A percentile compares a stretch with the other conserved stretches of the same genome.
Conservation (phyloP, 1,284 basidiomycete species). For the Leucoagaricus sp. region DNA sequence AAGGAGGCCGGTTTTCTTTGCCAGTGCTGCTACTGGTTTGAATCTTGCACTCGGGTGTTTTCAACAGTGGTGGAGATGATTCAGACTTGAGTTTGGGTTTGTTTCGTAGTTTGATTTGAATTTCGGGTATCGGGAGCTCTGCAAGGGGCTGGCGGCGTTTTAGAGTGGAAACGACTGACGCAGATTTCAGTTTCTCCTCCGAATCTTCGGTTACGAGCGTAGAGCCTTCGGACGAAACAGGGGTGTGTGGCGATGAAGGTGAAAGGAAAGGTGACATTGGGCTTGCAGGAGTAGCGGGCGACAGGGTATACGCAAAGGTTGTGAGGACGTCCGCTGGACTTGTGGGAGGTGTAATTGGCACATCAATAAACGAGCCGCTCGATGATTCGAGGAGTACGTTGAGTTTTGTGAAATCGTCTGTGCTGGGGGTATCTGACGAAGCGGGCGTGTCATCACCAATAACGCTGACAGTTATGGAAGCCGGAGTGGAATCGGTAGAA, state of each 20-base stretch:
- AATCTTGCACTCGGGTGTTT: conserved; percentile 3
- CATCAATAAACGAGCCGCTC: neutral
- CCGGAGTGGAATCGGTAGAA: neutral
- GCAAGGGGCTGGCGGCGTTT: neutral
- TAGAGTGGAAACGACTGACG: neutral
- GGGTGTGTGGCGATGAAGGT: neutral
- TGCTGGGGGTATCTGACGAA: neutral
- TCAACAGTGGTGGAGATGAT: neutral
- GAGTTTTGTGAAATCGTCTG: neutral
- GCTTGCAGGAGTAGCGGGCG: neutral
- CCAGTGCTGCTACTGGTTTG: neutral
- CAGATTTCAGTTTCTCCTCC: neutral
- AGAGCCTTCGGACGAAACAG: neutral
- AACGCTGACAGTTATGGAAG: neutral
- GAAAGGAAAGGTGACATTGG: neutral
- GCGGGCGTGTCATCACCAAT: neutral
- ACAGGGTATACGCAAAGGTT: neutral
- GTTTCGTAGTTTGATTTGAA: neutral
- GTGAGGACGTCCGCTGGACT: neutral
- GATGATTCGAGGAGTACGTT: conserved; percentile 1
- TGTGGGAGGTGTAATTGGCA: neutral
- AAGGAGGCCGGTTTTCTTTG: conserved; percentile 4
- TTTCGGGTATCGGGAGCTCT: neutral
- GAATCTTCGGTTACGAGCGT: conserved; percentile 6
- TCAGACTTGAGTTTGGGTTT: conserved; percentile 3